Base-by-base conservation (phyloP, 2,329 filamentous ascomycete species). In the Alternaria hordeiaustralica region DNA sequence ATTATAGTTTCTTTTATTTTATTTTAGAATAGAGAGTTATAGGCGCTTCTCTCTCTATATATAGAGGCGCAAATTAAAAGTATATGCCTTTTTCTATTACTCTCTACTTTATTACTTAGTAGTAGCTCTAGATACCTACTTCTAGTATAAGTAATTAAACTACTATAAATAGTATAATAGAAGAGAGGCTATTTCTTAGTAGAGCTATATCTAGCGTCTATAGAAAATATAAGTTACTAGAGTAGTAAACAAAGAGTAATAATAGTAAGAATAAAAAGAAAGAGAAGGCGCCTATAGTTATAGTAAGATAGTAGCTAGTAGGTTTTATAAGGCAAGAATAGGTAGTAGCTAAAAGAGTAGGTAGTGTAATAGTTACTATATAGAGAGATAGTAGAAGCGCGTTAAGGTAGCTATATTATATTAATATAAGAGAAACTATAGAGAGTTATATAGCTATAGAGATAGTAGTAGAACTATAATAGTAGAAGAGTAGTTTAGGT, bases 101-200 rank as follows among this genome's bases (percentile, higher is more conserved):
- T 72, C 47, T 74, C 74, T 75, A 74, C 68, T 72, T 76, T 71
- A 77, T 77, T 76, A 76, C 71, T 73, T 64, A 72, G 71, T 65
- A 72, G 71, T 70, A 75, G 70, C 72, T 75, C 75, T 76, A 75
- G 75, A 78, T 78, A 75, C 67, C 68, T 64, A 68, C 68, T 74
- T 69, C 74, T 73, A 77, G 68, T 68, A 67, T 69, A 73, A 73
- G 70, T 67, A 66, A 71, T 67, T 45, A 65, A 75, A 73, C 74
- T 72, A 72, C 72, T 69, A 66, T 65, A 63, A 56, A 69, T 61
- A 70, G 71, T 73, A 68, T 67, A 65, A 67, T 71, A 71, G 61
- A 68, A 41, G 67, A 61, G 47, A 60, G 64, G 65, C 61, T 73
- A 75, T 74, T 73, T 68, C 68, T 74, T 71, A 46, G 66, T 63